Evolutionary conservation across 176 grass and related monocot species (phyloP).

Genomic region (Rhynchospora tenuis): DNA sequence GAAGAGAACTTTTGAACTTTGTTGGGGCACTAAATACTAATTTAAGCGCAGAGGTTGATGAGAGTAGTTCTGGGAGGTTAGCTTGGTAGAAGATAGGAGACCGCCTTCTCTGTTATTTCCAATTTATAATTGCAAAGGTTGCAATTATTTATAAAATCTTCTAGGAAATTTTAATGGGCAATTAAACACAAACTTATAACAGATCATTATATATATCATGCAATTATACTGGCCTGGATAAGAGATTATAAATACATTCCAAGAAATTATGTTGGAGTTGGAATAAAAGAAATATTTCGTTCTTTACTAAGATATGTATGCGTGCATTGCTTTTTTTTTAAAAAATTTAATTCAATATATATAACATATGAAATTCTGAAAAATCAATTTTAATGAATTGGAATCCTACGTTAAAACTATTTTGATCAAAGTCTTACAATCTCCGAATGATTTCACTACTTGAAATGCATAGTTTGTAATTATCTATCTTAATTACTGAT

Average conservation of each 20-base stretch:
- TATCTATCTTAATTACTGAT: background rate
- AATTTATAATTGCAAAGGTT: background rate
- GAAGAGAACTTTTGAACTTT: slow-evolving; percentile 1
- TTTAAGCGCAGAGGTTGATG: slow-evolving; percentile 5
- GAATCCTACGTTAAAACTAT: too few species aligned
- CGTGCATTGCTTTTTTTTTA: background rate
- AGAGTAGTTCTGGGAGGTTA: slow-evolving; percentile 15
- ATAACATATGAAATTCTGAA: background rate
- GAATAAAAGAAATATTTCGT: background rate
- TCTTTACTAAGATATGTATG: background rate
- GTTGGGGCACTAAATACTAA: background rate
- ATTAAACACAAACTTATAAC: too few species aligned
- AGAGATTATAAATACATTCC: too few species aligned
- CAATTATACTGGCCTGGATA: too few species aligned
- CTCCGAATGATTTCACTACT: background rate
- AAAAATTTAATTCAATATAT: background rate
- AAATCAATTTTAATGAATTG: background rate
- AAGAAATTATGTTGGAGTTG: too few species aligned
- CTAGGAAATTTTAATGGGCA: background rate
- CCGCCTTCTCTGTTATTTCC: slow-evolving; percentile 6
- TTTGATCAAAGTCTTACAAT: too few species aligned
- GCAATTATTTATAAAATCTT: background rate
- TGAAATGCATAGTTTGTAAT: background rate
- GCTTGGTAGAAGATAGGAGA: background rate
- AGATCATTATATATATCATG: too few species aligned